Evolutionary conservation across 106 monocot genomes (phyloP), one percentile per base, ranked within the genome.

Genomic region (Apostasia ramifera): DNA sequence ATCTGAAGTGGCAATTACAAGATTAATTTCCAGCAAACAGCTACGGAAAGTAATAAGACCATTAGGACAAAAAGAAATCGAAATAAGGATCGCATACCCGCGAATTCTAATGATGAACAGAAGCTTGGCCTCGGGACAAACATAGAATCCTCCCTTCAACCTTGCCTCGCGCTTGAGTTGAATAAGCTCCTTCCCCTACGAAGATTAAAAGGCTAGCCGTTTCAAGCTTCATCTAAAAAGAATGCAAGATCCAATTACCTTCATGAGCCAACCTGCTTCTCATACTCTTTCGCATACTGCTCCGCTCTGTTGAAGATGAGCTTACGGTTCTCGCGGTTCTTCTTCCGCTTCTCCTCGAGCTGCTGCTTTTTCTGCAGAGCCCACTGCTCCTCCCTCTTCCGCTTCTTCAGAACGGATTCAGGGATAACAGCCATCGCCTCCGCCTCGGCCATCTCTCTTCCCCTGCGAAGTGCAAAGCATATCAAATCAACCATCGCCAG

Each of bases 91-190:
- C 9, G 59, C 59, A 40, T 55, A 85, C 85, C 85, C 85, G 14
- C 85, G 63, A 44, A 85, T 85, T 41, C 86, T 72, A 40, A 86
- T 73, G 61, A 86, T 86, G 77, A 86, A 86, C 2, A 86, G 48
- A 45, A 86, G 77, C 74, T 82, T 86, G 10, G 69, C 67, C 49
- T 82, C 86, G 10, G 82, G 86, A 51, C 70, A 73, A 39, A 86
- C 86, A 53, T 86, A 86, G 62, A 86, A 86, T 4, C 80, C 82
- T n/a, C 80, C 86, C 69, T 86, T 86, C 68, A 86, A 9, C 68
- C 78, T 86, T 10, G 82, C 86, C 56, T 86, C 82, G 5, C 86
- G 66, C 74, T 86, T 86, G 70, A 86, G 61, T 53, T 44, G 66
- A 61, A 82, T 80, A 41, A 85, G 67, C 59, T 82, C 87, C 59